These are phyloP conservation scores for Trypanosomatidae sp. DNA, from an alignment of 208 protist genomes.

Conservation along the genomic window DNA sequence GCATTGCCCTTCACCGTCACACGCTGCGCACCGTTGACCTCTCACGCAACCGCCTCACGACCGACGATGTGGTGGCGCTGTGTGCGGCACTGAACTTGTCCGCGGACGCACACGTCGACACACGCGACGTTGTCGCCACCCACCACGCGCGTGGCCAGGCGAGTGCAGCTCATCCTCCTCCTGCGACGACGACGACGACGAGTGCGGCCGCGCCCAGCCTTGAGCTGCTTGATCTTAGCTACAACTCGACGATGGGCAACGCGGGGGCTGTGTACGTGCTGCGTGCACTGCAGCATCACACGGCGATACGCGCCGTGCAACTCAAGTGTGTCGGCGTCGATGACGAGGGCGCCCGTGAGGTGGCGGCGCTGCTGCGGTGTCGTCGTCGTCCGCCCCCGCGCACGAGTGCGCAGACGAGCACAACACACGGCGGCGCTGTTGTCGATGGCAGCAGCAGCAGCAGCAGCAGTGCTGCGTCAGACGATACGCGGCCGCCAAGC, in stretches of 20 bases:
- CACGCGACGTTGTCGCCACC: background rate
- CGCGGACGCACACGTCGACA: background rate
- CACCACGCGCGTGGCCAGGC: background rate
- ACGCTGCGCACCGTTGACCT: slow-evolving; percentile 66
- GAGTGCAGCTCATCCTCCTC: background rate
- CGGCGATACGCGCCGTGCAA: slow-evolving; percentile 44
- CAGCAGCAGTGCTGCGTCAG: too few relatives aligned
- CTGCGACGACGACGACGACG: background rate
- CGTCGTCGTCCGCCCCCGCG: too few relatives aligned
- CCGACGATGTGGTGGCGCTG: slow-evolving; percentile 46
- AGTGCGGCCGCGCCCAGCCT: too few relatives aligned
- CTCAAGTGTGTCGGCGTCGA: slow-evolving; percentile 50
- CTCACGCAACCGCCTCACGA: slow-evolving; percentile 53
- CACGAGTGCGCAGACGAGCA: too few relatives aligned
- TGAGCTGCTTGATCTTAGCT: slow-evolving; percentile 78
- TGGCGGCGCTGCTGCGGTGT: slow-evolving; percentile 22
- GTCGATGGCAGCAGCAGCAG: too few relatives aligned
- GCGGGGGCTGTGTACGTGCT: slow-evolving; percentile 41
- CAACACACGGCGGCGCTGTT: too few relatives aligned
- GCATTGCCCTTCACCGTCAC: slow-evolving; percentile 34
- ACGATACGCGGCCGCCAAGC: background rate
- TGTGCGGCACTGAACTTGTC: slow-evolving; percentile 32
- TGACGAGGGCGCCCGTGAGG: slow-evolving; percentile 28
- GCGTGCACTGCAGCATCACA: slow-evolving; percentile 11
- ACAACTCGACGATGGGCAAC: slow-evolving; percentile 66